phyloP scores from a whole-genome alignment of 352 stramenopile genomes.

The Phytopythium litorale region DNA sequence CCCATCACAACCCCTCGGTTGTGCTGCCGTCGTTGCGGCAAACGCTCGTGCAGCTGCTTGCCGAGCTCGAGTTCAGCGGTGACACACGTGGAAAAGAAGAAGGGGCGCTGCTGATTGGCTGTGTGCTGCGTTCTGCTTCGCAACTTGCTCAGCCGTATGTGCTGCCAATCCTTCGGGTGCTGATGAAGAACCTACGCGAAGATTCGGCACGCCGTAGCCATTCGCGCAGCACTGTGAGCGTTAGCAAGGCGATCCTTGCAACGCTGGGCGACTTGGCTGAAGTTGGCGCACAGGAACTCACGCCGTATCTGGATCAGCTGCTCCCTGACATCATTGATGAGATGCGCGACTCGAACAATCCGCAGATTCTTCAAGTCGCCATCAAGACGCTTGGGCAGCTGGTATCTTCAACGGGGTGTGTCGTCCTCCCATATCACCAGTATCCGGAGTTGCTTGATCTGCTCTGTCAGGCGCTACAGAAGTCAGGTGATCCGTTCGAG shows the following conservation, averaged over 20 bases:
- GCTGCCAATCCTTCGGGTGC: slow-evolving; percentile 74
- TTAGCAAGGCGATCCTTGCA: slow-evolving; percentile 82
- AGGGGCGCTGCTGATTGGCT: slow-evolving; percentile 76
- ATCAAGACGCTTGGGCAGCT: slow-evolving; percentile 85
- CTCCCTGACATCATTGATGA: slow-evolving; percentile 86
- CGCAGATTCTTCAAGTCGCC: slow-evolving; percentile 79
- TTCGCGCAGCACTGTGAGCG: slow-evolving; percentile 69
- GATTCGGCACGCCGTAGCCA: slow-evolving; percentile 66
- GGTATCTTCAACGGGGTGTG: slow-evolving; percentile 79
- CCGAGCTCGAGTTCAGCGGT: slow-evolving; percentile 82
- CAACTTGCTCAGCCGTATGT: slow-evolving; percentile 83
- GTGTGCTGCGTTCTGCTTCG: slow-evolving; percentile 69
- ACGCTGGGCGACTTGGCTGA: slow-evolving; percentile 79
- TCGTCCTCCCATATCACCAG: slow-evolving; percentile 81
- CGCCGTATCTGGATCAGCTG: slow-evolving; percentile 78
- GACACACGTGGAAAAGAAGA: slow-evolving; percentile 82
- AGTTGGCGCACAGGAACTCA: slow-evolving; percentile 73
- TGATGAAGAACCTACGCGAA: slow-evolving; percentile 88
- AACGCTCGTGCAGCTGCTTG: slow-evolving; percentile 82
- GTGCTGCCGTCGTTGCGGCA: slow-evolving; percentile 81
- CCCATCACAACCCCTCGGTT: slow-evolving; percentile 78
- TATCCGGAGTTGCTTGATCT: slow-evolving; percentile 82
- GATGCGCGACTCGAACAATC: slow-evolving; percentile 82
- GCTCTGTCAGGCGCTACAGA: slow-evolving; percentile 72
- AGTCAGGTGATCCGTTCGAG: slow-evolving; percentile 76